Percentiles rank a stretch among this genome's conserved stretches.
These are phyloP conservation scores for Wickerhamiella domercqiae DNA, from an alignment of 805 yeast genomes.

Conservation along the genomic window DNA sequence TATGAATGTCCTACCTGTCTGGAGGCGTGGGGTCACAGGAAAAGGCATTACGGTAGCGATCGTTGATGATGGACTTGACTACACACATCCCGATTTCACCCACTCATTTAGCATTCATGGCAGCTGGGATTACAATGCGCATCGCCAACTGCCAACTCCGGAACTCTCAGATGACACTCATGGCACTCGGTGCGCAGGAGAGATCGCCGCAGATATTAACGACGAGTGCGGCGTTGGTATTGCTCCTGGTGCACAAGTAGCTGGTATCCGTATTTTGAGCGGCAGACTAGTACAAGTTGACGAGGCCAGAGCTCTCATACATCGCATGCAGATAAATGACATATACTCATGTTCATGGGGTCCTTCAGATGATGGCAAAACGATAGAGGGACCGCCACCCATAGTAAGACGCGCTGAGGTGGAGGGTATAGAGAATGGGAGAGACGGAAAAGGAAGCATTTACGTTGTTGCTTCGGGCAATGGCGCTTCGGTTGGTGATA, in stretches of 20 bases:
- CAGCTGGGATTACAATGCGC: constrained; percentile 85
- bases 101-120: constrained; percentile 52
- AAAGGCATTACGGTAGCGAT: constrained; percentile 70
- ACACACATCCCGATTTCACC: constrained; percentile 54
- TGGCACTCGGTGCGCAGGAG: constrained; percentile 97
- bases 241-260: constrained; percentile 72
- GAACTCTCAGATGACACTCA: constrained; percentile 70
- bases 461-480: constrained; percentile 96
- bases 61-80: constrained; percentile 90
- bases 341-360: constrained; percentile 99
- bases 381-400: constrained; percentile 71
- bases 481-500: constrained; percentile 71
- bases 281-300: constrained; percentile 69
- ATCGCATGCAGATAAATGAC: constrained; percentile 70
- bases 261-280: constrained; percentile 81
- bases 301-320: constrained; percentile 78
- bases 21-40: constrained; percentile 75
- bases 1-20: constrained; percentile 70
- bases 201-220: constrained; percentile 74
- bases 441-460: constrained; percentile 65
- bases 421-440: constrained; percentile 73
- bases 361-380: constrained; percentile 80
- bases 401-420: constrained; percentile 68
- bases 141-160: constrained; percentile 64
- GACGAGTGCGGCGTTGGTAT: constrained; percentile 92